Conservation (phyloP, 495 filamentous ascomycete genomes). For the Trichoderma orchidacearum region DNA sequence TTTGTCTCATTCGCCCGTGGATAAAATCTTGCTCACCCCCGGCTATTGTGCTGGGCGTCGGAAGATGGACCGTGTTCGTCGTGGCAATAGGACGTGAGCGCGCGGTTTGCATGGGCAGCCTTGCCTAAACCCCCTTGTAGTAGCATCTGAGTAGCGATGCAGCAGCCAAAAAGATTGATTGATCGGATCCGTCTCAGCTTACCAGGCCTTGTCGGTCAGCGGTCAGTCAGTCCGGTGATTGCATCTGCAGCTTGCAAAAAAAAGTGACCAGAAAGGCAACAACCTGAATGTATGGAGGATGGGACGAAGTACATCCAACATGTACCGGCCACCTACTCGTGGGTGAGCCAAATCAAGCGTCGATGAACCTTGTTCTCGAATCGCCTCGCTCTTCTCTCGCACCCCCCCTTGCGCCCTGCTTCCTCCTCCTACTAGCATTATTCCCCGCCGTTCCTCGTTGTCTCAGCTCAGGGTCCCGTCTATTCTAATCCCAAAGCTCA, state of each 20-base stretch:
- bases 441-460: not conserved
- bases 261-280: not conserved
- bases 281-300: no score
- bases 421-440: not conserved
- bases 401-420: not conserved
- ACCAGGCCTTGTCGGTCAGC: not conserved
- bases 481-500: not conserved
- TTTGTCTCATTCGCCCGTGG: not conserved
- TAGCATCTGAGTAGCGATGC: not conserved
- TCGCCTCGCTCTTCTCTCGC: not conserved
- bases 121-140: no score
- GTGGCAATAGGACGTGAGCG: no score
- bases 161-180: not conserved
- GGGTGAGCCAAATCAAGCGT: no score
- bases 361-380: no score
- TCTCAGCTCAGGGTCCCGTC: slow-evolving; percentile 1
- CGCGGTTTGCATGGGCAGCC: no score
- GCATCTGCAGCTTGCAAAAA: not conserved
- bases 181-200: not conserved
- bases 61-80: no score
- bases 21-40: not conserved
- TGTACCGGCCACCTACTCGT: not conserved
- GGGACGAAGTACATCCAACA: not conserved
- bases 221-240: no score
- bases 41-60: not conserved